These are phyloP conservation scores for Yarrowia divulgata DNA, from an alignment of 805 yeast species.

Conservation along the genomic window DNA sequence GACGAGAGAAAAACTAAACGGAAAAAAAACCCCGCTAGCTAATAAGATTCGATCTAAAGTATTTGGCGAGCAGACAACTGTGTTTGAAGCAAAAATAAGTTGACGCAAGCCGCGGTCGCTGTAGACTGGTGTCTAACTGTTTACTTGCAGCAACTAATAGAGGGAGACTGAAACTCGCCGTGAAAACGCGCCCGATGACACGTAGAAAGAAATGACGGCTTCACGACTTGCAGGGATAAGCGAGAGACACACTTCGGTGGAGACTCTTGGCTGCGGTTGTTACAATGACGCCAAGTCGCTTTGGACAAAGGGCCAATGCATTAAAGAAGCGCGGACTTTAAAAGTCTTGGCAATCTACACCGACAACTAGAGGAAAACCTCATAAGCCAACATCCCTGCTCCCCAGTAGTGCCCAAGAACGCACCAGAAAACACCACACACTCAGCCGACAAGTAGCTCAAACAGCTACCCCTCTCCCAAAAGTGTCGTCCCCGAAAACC, in stretches of 20 bases:
- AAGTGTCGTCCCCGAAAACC: conserved; percentile 31
- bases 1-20: background rate
- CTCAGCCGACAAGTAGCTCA: conserved; percentile 16
- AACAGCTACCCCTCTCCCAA: conserved; percentile 27
- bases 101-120: conserved; percentile 28
- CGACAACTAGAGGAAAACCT: background rate
- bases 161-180: background rate
- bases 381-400: conserved; percentile 10
- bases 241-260: conserved; percentile 1
- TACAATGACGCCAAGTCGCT: conserved; percentile 10
- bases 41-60: conserved; percentile 4
- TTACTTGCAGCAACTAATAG: background rate
- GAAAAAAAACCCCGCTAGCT: conserved; percentile 7
- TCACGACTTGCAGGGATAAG: background rate
- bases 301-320: conserved; percentile 18
- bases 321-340: conserved; percentile 35
- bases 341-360: conserved; percentile 32
- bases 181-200: too few species aligned
- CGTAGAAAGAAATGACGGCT: background rate
- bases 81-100: conserved; percentile 27
- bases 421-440: conserved; percentile 3
- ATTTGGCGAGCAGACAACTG: conserved; percentile 17
- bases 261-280: conserved; percentile 29
- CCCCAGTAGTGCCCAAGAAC: background rate
- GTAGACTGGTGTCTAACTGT: background rate